Evolutionary conservation across 2,329 filamentous ascomycete genomes (phyloP), one percentile per base, ranked within the genome.

Genomic region (Leptographium wingfieldii): DNA sequence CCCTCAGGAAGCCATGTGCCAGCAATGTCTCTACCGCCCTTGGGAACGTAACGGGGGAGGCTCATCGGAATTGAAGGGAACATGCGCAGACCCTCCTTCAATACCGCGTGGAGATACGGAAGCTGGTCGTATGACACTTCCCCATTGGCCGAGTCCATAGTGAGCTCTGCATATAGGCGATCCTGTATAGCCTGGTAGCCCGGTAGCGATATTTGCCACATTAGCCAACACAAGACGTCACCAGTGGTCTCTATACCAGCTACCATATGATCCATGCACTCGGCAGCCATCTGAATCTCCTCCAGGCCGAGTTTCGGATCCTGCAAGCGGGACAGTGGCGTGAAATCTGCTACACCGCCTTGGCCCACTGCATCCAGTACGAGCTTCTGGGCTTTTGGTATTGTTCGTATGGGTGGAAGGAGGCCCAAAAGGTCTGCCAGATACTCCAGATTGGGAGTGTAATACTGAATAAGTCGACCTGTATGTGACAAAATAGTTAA

Each of bases 241-340:
- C 85, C 84, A 0, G 85, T 88, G 0, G 85, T 88, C 65, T 88
- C 85, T 61, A 88, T 87, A 0, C 85, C 85, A 0, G 85, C 85
- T 0, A 81, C 83, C 81, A 88, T 83, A 69, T 88, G 85, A 65
- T 88, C 85, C 62, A 86, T 79, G 66, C 83, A 86, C 69, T 88
- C 85, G 25, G 85, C 84, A 0, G 84, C 84, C 65, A 82, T 78
- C 64, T 84, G 77, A 5, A 80, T 71, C 4, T 73, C 69, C 38
- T 79, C 74, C 49, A 85, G 73, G 4, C 73, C 70, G 67, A 58
- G 40, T 38, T 60, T 56, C 1, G 59, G 54, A 31, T 81, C 71
- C 67, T 80, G 71, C 63, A 87, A 77, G 33, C 82, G 78, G 66
- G 76, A 77, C 55, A 86, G 69, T 3, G 87, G 75, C 1, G 81